These are phyloP conservation scores for Hyphodiscus sp. DNA, from an alignment of 2,329 filamentous ascomycete genomes.

Conservation along the genomic window DNA sequence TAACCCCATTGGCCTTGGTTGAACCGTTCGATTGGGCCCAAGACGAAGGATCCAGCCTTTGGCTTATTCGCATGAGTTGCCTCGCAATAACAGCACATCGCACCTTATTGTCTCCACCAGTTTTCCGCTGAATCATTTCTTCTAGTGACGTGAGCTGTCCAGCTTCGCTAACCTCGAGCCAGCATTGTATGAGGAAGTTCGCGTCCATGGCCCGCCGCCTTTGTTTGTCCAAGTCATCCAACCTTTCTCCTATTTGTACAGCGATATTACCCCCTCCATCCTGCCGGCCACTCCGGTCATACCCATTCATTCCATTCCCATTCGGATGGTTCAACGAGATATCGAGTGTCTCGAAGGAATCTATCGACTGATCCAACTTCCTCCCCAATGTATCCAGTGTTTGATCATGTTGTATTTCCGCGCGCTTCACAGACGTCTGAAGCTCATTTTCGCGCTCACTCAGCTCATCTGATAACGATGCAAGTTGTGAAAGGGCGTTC, in stretches of 20 bases:
- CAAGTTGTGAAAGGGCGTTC: conserved; percentile 61
- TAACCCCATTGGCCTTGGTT: conserved; percentile 45
- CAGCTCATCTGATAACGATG: conserved; percentile 70
- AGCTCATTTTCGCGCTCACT: conserved; percentile 88
- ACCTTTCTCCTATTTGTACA: conserved; percentile 85
- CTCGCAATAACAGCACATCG: conserved; percentile 89
- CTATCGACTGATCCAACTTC: conserved; percentile 88
- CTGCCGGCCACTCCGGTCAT: conserved; percentile 40
- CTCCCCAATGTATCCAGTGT: conserved; percentile 81
- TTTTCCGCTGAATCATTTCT: conserved; percentile 71
- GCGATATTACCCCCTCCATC: conserved; percentile 76
- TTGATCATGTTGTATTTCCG: conserved; percentile 85
- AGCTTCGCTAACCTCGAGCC: conserved; percentile 88
- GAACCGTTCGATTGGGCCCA: conserved; percentile 57
- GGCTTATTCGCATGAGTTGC: conserved; percentile 89
- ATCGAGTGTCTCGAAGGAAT: conserved; percentile 86
- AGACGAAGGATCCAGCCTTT: conserved; percentile 73
- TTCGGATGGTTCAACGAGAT: conserved; percentile 66
- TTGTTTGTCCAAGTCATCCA: conserved; percentile 93
- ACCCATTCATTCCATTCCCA: conserved; percentile 40
- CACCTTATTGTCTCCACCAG: conserved; percentile 85
- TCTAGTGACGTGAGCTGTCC: conserved; percentile 83
- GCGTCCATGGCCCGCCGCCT: conserved; percentile 84
- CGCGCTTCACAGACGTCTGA: conserved; percentile 79
- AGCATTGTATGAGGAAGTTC: conserved; percentile 92